phyloP scores from a whole-genome alignment of 345 rosid species.

The Gossypium sturtianum region DNA sequence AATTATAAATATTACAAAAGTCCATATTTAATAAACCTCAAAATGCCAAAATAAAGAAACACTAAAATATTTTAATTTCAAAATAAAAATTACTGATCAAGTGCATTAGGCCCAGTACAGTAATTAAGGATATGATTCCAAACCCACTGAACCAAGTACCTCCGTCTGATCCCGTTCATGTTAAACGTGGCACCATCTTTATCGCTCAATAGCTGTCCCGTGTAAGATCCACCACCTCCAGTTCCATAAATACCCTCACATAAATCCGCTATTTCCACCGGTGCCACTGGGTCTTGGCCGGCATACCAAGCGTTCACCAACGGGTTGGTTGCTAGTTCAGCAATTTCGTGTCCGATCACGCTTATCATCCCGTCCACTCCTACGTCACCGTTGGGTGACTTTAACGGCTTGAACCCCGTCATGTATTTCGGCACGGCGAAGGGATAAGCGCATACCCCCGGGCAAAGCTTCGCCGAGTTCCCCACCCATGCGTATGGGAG shows the following conservation, averaged over 20 bases:
- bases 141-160: slow-evolving; percentile 40
- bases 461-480: slow-evolving; percentile 78
- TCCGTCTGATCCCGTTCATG: slow-evolving; percentile 75
- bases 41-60: slow-evolving; percentile 5
- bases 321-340: slow-evolving; percentile 92
- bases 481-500: slow-evolving; percentile 97
- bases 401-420: slow-evolving; percentile 39
- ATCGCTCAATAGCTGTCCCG: slow-evolving; percentile 71
- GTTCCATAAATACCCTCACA: slow-evolving; percentile 98
- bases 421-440: not conserved
- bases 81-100: slow-evolving; percentile 45
- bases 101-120: slow-evolving; percentile 93
- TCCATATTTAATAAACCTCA: slow-evolving; percentile 9
- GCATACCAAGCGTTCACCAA: slow-evolving; percentile 96
- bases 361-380: slow-evolving; percentile 97
- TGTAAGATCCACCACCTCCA: slow-evolving; percentile 95
- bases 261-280: slow-evolving; percentile 88
- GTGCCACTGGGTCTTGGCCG: slow-evolving; percentile 78
- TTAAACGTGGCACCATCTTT: slow-evolving; percentile 74
- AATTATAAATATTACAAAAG: too few relatives aligned
- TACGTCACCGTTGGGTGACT: slow-evolving; percentile 73
- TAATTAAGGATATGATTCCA: slow-evolving; percentile 50
- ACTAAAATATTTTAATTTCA: not conserved
- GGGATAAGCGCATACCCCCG: slow-evolving; percentile 72
- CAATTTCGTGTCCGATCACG: slow-evolving; percentile 87